These are phyloP conservation scores for Gossypium trilobum DNA, from an alignment of 441 rosid genomes.

Conservation along the genomic window DNA sequence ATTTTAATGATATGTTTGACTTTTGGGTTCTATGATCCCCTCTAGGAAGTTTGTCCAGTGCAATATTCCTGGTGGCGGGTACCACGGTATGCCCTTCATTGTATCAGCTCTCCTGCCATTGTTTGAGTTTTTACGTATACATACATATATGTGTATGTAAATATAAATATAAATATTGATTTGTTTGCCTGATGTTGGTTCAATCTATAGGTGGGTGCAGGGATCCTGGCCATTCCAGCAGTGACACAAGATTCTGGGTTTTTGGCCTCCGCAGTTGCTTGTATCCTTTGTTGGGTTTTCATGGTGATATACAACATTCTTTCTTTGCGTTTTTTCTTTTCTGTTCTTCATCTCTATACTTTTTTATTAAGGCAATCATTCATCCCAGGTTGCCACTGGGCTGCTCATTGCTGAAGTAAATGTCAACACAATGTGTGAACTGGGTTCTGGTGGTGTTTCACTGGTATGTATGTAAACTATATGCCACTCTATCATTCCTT, in stretches of 20 bases:
- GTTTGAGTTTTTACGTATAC: not conserved
- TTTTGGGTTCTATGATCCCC: not conserved
- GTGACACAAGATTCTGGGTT: slow-evolving; percentile 88
- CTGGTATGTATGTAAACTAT: slow-evolving; percentile 34
- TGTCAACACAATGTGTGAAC: slow-evolving; percentile 79
- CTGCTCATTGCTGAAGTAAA: slow-evolving; percentile 87
- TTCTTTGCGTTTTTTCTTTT: not conserved
- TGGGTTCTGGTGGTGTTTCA: slow-evolving; percentile 90
- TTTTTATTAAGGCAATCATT: not conserved
- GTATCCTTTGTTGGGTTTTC: slow-evolving; percentile 71
- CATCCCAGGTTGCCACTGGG: slow-evolving; percentile 63
- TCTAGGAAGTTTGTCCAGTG: slow-evolving; percentile 72
- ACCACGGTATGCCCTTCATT: slow-evolving; percentile 45
- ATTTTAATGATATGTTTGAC: not conserved
- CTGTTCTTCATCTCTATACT: not conserved
- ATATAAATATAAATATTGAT: not conserved
- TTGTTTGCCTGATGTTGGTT: not conserved
- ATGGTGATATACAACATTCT: slow-evolving; percentile 39
- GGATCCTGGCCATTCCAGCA: slow-evolving; percentile 86
- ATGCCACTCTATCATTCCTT: not conserved
- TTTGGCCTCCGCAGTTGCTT: slow-evolving; percentile 67
- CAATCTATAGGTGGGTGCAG: slow-evolving; percentile 68
- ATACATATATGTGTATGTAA: too few relatives aligned
- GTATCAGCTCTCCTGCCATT: slow-evolving; percentile 4
- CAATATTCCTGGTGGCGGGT: slow-evolving; percentile 74